Conservation (phyloP, 2,329 filamentous ascomycete genomes). For the Phoma sp. region DNA sequence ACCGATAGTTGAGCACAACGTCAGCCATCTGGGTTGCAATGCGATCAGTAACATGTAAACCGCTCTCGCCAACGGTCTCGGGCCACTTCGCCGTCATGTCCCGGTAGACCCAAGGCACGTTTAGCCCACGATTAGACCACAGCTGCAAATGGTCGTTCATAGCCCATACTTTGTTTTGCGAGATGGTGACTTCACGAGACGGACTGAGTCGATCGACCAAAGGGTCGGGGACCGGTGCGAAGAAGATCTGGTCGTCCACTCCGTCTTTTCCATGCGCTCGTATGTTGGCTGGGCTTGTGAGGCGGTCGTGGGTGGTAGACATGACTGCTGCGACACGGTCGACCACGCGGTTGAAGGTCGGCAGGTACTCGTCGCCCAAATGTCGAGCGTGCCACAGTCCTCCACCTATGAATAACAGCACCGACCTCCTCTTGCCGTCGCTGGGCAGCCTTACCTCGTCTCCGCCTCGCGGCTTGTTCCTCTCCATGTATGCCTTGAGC, state of each 20-base stretch:
- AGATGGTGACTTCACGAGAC: constrained; percentile 53
- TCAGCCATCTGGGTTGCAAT: constrained; percentile 59
- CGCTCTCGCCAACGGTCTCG: constrained; percentile 54
- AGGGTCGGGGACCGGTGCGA: constrained; percentile 58
- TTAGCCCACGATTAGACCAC: constrained; percentile 46
- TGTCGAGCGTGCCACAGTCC: constrained; percentile 64
- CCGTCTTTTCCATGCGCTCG: constrained; percentile 17
- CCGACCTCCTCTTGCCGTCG: constrained; percentile 36
- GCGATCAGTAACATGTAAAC: constrained; percentile 56
- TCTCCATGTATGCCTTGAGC: constrained; percentile 46
- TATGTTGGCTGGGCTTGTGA: constrained; percentile 9
- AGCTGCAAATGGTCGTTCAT: constrained; percentile 62
- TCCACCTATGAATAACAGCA: constrained; percentile 60
- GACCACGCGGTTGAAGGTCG: constrained; percentile 56
- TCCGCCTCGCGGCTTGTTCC: constrained; percentile 11
- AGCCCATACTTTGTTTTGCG: constrained; percentile 55
- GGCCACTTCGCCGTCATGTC: constrained; percentile 53
- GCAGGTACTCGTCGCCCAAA: constrained; percentile 54
- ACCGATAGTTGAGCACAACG: constrained; percentile 61
- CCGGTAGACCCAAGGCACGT: constrained; percentile 59
- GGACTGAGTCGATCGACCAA: constrained; percentile 53
- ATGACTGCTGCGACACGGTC: constrained; percentile 47
- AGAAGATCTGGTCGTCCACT: constrained; percentile 45
- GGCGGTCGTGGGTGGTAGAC: constrained; percentile 9
- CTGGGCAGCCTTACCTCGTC: background rate